Evolutionary conservation across 805 yeast genomes (phyloP), one percentile per base, ranked within the genome.

Genomic region (Isabelozyma heimii): DNA sequence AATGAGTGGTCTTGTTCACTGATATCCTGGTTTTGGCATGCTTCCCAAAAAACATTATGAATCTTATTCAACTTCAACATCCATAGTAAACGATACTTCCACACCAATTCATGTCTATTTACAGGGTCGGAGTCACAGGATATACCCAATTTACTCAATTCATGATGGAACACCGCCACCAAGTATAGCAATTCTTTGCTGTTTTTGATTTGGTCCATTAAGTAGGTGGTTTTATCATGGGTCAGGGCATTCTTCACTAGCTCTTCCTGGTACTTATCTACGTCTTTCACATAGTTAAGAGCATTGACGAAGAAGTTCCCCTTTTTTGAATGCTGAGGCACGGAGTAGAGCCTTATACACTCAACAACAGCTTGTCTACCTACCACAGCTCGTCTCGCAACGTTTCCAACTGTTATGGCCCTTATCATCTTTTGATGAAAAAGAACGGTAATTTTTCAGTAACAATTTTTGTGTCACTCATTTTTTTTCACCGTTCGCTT

Each of bases 41-140:
- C 56, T 5, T 66, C 72, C 76, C 77, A 73, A 47, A 73, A 73
- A 15, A 66, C 54, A 9, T 57, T 47, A 49, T 73, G 73, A 13
- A 73, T 49, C 8, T 51, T 51, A 1, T 54, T 45, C 30, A 70
- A 70, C 41, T 54, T 60, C 45, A 45, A 46, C 13, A 58, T 30
- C 44, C 59, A 69, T 12, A 53, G 47, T 33, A 50, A 38, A 38
- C 57, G 44, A 51, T 59, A 70, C 43, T 48, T 53, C 53, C 58
- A 53, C 8, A 42, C 26, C 42, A 52, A n/a, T 17, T 27, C n/a
- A 17, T 26, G 17, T 38, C 60, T 48, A 7, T 42, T 48, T 3
- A 44, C 53, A 15, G 55, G 45, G n/a, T 51, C 40, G 10, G 56
- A 39, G 10, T 45, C 44, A 5, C 53, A 61, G 5, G 53, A 50